Percentiles rank a stretch among this genome's conserved stretches.
Evolutionary conservation across 768 basidiomycete species (phyloP).

Genomic region (Hericium coralloides): DNA sequence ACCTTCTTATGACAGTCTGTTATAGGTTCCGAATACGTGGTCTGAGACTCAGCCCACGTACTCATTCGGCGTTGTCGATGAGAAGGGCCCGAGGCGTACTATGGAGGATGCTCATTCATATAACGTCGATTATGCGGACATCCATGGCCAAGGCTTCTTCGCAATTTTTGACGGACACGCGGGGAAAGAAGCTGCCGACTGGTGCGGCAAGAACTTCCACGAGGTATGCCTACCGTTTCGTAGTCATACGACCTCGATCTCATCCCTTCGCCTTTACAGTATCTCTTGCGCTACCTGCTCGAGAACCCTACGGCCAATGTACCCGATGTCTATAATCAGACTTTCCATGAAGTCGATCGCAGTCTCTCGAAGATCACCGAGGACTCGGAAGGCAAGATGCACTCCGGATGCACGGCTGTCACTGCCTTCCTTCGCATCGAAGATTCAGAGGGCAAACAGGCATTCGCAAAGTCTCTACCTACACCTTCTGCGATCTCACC

Average conservation of each 20-base stretch:
- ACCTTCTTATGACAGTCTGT: conserved; percentile 1
- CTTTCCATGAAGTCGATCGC: conserved; percentile 89
- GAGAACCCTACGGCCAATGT: conserved; percentile 49
- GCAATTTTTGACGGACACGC: conserved; percentile 99
- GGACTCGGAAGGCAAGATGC: conserved; percentile 84
- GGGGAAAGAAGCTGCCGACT: conserved; percentile 97
- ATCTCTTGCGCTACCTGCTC: conserved; percentile 63
- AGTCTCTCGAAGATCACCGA: conserved; percentile 78
- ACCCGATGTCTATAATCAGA: conserved; percentile 85
- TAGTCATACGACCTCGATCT: neutral
- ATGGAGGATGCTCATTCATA: conserved; percentile 99
- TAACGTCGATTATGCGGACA: conserved; percentile 84
- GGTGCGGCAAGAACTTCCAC: conserved; percentile 96
- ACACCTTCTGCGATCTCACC: neutral
- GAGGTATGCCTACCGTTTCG: conserved; percentile 40
- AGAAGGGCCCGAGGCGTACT: conserved; percentile 81
- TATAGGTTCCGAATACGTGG: conserved; percentile 67
- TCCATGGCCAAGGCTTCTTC: conserved; percentile 95
- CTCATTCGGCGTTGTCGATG: conserved; percentile 59
- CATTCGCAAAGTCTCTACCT: conserved; percentile 36
- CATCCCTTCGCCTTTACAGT: conserved; percentile 25
- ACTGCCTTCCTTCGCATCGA: conserved; percentile 93
- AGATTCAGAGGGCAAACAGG: conserved; percentile 64
- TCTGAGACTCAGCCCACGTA: conserved; percentile 48
- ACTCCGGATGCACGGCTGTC: conserved; percentile 95